These are phyloP conservation scores for Pleurotus citrinopileatus DNA, from an alignment of 768 basidiomycete genomes.

Conservation along the genomic window DNA sequence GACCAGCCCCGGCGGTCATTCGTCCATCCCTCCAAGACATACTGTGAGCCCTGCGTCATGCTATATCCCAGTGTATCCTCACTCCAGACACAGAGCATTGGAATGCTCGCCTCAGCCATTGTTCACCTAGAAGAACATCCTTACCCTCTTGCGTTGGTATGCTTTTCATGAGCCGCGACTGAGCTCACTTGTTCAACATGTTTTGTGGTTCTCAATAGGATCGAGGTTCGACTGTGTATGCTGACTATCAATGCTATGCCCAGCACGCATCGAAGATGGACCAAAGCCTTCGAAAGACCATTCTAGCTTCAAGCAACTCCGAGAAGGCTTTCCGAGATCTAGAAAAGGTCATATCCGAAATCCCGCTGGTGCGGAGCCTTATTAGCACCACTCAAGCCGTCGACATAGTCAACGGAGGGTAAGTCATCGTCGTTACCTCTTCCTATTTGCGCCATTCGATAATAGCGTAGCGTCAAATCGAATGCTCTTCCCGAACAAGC, in stretches of 20 bases:
- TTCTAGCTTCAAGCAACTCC: constrained; percentile 44
- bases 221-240: constrained; percentile 57
- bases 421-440: background rate
- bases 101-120: constrained; percentile 71
- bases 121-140: constrained; percentile 69
- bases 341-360: constrained; percentile 40
- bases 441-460: background rate
- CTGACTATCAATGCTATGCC: constrained; percentile 62
- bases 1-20: constrained; percentile 76
- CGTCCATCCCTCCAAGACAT: constrained; percentile 78
- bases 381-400: constrained; percentile 76
- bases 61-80: background rate
- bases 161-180: background rate
- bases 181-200: background rate
- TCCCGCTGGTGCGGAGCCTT: constrained; percentile 39
- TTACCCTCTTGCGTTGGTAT: constrained; percentile 45
- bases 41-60: constrained; percentile 50
- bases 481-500: constrained; percentile 80
- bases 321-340: constrained; percentile 50
- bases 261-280: constrained; percentile 58
- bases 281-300: constrained; percentile 38
- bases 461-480: constrained; percentile 46
- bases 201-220: constrained; percentile 28
- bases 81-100: constrained; percentile 55
- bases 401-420: constrained; percentile 60